These are phyloP conservation scores for Arabidopsis suecica DNA, from an alignment of 345 rosid genomes.

Conservation along the genomic window DNA sequence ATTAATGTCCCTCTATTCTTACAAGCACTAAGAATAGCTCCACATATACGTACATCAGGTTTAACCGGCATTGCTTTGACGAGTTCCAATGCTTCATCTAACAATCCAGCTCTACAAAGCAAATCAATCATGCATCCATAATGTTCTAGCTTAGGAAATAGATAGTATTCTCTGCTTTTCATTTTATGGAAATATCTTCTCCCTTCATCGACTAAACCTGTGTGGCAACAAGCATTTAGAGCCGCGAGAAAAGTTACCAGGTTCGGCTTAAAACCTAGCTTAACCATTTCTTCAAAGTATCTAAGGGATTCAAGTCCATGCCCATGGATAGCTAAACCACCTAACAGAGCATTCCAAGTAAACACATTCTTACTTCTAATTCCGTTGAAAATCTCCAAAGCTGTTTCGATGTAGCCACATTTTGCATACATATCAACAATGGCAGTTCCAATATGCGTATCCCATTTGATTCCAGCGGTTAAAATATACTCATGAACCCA, in stretches of 20 bases:
- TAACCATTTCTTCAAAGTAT: slow-evolving; percentile 48
- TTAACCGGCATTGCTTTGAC: slow-evolving; percentile 48
- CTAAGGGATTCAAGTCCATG: slow-evolving; percentile 47
- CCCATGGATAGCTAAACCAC: slow-evolving; percentile 55
- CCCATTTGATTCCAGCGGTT: slow-evolving; percentile 46
- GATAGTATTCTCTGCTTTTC: slow-evolving; percentile 39
- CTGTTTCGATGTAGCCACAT: slow-evolving; percentile 54
- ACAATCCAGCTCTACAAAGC: slow-evolving; percentile 53
- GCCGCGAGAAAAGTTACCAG: slow-evolving; percentile 55
- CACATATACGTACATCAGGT: slow-evolving; percentile 55
- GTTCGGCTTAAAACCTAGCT: slow-evolving; percentile 50
- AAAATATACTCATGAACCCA: slow-evolving; percentile 56
- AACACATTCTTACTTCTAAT: slow-evolving; percentile 48
- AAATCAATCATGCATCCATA: slow-evolving; percentile 48
- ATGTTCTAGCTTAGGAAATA: slow-evolving; percentile 53
- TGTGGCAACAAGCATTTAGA: slow-evolving; percentile 50
- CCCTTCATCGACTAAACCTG: slow-evolving; percentile 57
- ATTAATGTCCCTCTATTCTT: slow-evolving; percentile 43
- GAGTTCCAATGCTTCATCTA: slow-evolving; percentile 51
- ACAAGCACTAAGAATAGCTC: slow-evolving; percentile 59
- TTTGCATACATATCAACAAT: slow-evolving; percentile 57
- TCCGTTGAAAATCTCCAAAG: slow-evolving; percentile 45
- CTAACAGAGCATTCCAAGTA: slow-evolving; percentile 54
- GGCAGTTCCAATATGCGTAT: slow-evolving; percentile 49
- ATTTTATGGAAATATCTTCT: slow-evolving; percentile 47